A percentile compares a stretch with the other conserved stretches of the same genome.
Conservation (phyloP, 345 rosid species). For the Lepidium africanum region DNA sequence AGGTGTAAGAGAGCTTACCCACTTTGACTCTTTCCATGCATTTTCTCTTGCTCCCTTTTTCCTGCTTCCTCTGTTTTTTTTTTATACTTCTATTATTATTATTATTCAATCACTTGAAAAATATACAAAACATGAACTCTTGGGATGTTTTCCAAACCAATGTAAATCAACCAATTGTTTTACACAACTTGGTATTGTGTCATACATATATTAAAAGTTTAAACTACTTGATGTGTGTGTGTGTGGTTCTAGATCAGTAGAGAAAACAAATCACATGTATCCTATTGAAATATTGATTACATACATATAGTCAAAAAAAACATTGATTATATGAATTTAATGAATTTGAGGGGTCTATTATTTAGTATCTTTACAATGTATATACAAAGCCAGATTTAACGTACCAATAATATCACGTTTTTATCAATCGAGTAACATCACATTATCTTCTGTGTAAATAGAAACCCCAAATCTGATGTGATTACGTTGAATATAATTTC, state of each 20-base stretch:
- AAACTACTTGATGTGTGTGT: conserved; percentile 1
- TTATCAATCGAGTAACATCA: not conserved
- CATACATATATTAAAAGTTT: not conserved
- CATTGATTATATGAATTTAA: not conserved
- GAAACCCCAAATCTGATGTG: too few relatives aligned
- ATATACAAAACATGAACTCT: not conserved
- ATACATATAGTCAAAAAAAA: not conserved
- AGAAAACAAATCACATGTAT: conserved; percentile 15
- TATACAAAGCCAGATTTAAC: not conserved
- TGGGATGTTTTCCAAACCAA: not conserved
- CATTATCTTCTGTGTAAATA: not conserved
- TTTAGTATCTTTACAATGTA: not conserved
- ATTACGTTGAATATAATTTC: too few relatives aligned
- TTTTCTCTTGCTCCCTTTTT: conserved; percentile 1
- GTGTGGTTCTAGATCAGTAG: not conserved
- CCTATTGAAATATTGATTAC: not conserved
- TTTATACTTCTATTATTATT: not conserved
- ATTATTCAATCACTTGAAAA: not conserved
- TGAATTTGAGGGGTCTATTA: not conserved
- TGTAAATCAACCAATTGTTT: not conserved
- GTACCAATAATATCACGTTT: not conserved
- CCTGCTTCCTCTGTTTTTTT: not conserved
- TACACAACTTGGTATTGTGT: conserved; percentile 3
- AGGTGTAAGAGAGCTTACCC: conserved; percentile 28
- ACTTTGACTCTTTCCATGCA: conserved; percentile 28